Evolutionary conservation across 306 rosid genomes (phyloP).

Genomic region (Alnus rubra): DNA sequence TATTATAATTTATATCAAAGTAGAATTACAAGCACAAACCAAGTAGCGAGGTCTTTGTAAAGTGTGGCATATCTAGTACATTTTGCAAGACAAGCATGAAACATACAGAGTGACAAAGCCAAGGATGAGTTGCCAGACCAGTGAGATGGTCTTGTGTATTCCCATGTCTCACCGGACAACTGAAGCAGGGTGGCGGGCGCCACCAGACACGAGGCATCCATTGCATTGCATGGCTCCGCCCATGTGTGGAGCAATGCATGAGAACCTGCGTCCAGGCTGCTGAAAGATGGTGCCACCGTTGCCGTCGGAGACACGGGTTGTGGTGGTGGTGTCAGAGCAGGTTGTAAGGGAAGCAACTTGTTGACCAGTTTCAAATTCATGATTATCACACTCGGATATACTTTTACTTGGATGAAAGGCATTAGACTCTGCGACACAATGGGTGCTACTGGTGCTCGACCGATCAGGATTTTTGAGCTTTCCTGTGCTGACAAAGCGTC

Average conservation of each 20-base stretch:
- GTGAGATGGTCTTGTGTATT: slow-evolving; percentile 25
- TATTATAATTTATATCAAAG: not conserved
- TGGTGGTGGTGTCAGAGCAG: slow-evolving; percentile 44
- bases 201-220: slow-evolving; percentile 45
- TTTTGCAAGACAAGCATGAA: slow-evolving; percentile 15
- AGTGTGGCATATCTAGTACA: slow-evolving; percentile 10
- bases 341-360: slow-evolving; percentile 38
- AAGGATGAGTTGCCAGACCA: slow-evolving; percentile 92
- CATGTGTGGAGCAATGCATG: slow-evolving; percentile 35
- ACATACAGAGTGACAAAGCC: slow-evolving; percentile 55
- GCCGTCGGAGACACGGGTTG: slow-evolving; percentile 34
- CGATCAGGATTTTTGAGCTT: slow-evolving; percentile 43
- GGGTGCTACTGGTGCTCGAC: slow-evolving; percentile 3
- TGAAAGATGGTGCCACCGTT: slow-evolving; percentile 24
- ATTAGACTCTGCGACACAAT: slow-evolving; percentile 17
- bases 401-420: slow-evolving; percentile 35
- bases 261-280: slow-evolving; percentile 49
- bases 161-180: slow-evolving; percentile 52
- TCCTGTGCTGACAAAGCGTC: slow-evolving; percentile 79
- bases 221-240: slow-evolving; percentile 55
- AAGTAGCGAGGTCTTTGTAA: slow-evolving; percentile 24
- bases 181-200: slow-evolving; percentile 52
- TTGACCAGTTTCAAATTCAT: slow-evolving; percentile 36
- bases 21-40: slow-evolving; percentile 20
- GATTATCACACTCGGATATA: slow-evolving; percentile 31